Percentiles rank a stretch among this genome's conserved stretches.
These are phyloP conservation scores for Blastobotrys malaysiensis DNA, from an alignment of 1,139 yeast species.

Conservation along the genomic window DNA sequence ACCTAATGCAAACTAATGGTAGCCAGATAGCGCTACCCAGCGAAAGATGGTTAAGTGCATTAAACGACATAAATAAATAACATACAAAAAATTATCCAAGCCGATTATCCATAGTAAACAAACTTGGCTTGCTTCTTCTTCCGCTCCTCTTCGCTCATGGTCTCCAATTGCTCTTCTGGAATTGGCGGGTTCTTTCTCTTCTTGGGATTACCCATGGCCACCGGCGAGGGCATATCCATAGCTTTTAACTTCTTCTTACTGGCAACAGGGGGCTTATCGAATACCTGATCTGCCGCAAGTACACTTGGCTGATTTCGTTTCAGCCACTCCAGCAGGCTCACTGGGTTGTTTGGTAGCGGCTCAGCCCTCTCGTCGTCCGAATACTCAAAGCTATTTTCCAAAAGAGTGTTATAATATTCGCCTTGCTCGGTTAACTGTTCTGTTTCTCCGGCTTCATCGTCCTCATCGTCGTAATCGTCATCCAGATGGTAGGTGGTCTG, in stretches of 20 bases:
- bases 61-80: slow-evolving; percentile 3
- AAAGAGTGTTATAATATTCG: slow-evolving; percentile 16
- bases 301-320: slow-evolving; percentile 26
- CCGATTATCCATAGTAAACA: neutral
- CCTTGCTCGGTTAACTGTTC: slow-evolving; percentile 15
- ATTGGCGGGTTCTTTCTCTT: slow-evolving; percentile 3
- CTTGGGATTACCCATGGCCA: neutral
- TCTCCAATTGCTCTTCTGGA: neutral
- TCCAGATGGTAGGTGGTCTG: neutral
- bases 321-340: slow-evolving; percentile 26
- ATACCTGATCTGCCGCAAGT: slow-evolving; percentile 8
- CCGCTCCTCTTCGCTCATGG: neutral
- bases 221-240: neutral
- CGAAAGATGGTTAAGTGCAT: neutral
- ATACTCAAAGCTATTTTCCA: slow-evolving; percentile 19
- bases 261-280: slow-evolving; percentile 6
- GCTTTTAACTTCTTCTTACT: neutral
- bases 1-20: too few relatives aligned
- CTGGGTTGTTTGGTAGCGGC: slow-evolving; percentile 23
- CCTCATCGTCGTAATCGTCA: neutral
- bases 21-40: too few relatives aligned
- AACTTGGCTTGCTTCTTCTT: neutral
- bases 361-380: slow-evolving; percentile 24
- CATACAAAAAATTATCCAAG: neutral
- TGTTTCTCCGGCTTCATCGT: slow-evolving; percentile 2